A percentile compares a stretch with the other conserved stretches of the same genome.
Conservation (phyloP, 768 basidiomycete genomes). For the Lentinula sp. region DNA sequence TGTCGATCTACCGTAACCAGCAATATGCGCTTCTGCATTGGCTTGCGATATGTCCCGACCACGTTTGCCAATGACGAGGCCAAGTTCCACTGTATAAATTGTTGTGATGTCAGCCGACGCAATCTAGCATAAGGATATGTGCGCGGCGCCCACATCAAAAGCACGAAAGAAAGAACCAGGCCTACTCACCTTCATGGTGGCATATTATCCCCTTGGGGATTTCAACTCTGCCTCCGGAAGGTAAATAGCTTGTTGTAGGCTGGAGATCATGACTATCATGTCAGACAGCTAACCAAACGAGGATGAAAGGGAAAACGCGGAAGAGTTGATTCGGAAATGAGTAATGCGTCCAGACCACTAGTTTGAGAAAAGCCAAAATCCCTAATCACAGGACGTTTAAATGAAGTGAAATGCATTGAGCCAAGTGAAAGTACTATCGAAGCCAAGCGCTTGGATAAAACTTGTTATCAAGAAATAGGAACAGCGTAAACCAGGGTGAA, state of each 20-base stretch:
- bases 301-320: too few species aligned
- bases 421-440: too few species aligned
- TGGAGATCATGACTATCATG: not conserved
- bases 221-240: conserved; percentile 74
- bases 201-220: conserved; percentile 78
- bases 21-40: conserved; percentile 72
- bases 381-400: too few species aligned
- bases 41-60: conserved; percentile 77
- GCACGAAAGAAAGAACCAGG: not conserved
- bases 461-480: too few species aligned
- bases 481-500: too few species aligned
- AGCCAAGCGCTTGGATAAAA: too few species aligned
- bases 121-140: not conserved
- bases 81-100: conserved; percentile 73
- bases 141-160: not conserved
- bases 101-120: too few species aligned
- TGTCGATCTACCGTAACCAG: conserved; percentile 74
- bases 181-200: conserved; percentile 79
- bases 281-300: not conserved
- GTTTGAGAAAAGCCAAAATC: too few species aligned
- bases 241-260: conserved; percentile 86
- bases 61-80: conserved; percentile 87
- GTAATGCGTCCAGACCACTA: too few species aligned
- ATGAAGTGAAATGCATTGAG: too few species aligned
- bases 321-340: too few species aligned